Evolutionary conservation across 2,329 filamentous ascomycete genomes (phyloP), one percentile per base, ranked within the genome.

Genomic region (Verticillium nonalfalfae): DNA sequence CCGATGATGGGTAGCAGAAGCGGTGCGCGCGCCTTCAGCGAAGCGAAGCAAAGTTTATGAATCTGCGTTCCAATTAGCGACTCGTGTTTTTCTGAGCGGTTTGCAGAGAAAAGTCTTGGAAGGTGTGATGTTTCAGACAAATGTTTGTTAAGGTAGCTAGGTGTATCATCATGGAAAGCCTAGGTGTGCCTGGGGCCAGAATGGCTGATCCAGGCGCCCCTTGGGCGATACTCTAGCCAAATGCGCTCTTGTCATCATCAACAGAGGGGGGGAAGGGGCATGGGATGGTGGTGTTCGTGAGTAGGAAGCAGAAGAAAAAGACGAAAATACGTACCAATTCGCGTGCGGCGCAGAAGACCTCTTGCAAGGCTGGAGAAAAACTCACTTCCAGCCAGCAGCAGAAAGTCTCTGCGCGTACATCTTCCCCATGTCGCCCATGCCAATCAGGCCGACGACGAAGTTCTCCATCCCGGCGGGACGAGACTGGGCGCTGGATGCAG

Each of bases 161-260:
- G 88, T 82, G 87, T 96, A 90, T 96, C 94, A 97, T 97, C 94
- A 97, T 86, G 85, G 94, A 96, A 89, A 85, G 84, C 81, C 80
- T 79, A 79, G 80, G 75, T 74, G 68, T 73, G 72, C 79, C 78
- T 78, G 79, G 79, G 77, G 82, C 89, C 91, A 94, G 85, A 89
- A 97, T 87, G 90, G 89, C 81, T 78, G 79, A 78, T 55, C 81
- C 81, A 80, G 80, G 77, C 77, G 71, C 76, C 74, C 79, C 78
- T 79, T 82, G 80, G 78, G 81, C 87, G 86, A 93, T 96, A 84
- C 94, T 98, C 94, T 92, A 98, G 94, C 94, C 94, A 98, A 98
- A 98, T 98, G 94, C 94, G 93, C 94, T 98, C 94, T 94, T 92
- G 94, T 98, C 94, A 98, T 98, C 94, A 96, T 93, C 66, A 76